Conservation (phyloP, 768 basidiomycete species). For the Mycena latifolia region DNA sequence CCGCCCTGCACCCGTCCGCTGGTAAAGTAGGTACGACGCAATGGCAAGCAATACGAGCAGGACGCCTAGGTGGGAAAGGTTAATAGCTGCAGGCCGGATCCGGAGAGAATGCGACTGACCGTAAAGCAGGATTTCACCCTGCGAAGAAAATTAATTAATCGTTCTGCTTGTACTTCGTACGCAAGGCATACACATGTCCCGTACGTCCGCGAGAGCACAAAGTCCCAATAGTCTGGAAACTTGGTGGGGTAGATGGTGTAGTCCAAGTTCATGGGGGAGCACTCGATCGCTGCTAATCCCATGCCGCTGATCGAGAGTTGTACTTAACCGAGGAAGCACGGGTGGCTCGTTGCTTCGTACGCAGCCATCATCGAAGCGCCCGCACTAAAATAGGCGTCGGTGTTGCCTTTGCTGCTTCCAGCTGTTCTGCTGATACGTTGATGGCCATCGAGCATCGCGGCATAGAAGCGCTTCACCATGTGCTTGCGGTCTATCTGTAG, state of each 20-base stretch:
- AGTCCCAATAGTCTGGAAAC: background rate
- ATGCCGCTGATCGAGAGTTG: background rate
- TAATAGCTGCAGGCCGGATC: no score
- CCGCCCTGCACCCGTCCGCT: constrained; percentile 3
- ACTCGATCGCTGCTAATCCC: background rate
- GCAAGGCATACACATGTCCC: background rate
- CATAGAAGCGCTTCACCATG: no score
- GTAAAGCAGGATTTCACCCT: constrained; percentile 13
- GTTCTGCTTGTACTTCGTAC: background rate
- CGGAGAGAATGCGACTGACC: background rate
- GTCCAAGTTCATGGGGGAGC: background rate
- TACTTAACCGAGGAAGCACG: background rate
- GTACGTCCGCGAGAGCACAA: background rate
- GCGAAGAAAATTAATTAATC: background rate
- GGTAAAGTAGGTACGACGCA: background rate
- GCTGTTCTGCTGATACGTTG: no score
- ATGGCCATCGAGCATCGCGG: no score
- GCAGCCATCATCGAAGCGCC: no score
- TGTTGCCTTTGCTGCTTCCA: no score
- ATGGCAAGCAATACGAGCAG: constrained; percentile 1
- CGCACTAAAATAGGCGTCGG: no score
- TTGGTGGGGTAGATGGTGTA: background rate
- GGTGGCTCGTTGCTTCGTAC: no score
- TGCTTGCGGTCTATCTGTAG: no score
- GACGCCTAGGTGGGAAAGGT: no score